Evolutionary conservation across 305 asterid genomes (phyloP), one percentile per base, ranked within the genome.

Genomic region (Fraxinus albicans): DNA sequence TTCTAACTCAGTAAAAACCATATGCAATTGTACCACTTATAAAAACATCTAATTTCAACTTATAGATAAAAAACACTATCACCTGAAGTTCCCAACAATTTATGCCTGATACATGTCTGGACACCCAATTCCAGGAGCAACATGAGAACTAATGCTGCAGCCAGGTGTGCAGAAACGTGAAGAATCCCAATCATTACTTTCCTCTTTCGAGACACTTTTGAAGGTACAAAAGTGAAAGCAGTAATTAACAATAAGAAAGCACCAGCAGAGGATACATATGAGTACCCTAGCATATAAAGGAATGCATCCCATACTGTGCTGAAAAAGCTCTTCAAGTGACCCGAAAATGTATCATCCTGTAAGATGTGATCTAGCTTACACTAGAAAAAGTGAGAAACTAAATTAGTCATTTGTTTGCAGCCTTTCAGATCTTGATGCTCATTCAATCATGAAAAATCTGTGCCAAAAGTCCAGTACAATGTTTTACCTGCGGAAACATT

Each of bases 91-190:
- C 94, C 98, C 90, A 97, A 88, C 87, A 97, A 80, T 34, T 97
- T 90, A 81, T 97, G 96, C 77, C 94, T 89, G 82, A 97, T 93
- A 79, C 99, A 97, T 21, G 95, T 93, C 88, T 97, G 98, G 23
- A 97, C 58, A 33, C 97, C 99, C 94, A 97, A 83, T 84, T 97
- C 99, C 92, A 97, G 70, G 34, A 97, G 95, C 87, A 97, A 84
- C 99, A 97, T 95, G 73, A 97, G 92, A 88, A 95, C 92, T 90
- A 97, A 88, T 13, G 99, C 98, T 34, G 99, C 91, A 63, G 97
- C 86, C 79, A 97, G 86, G 92, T 97, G 99, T 6, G 98, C 98
- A 63, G 95, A 86, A 77, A 95, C 95, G 53, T 97, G 99, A 89
- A 97, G 97, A 81, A 89, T 79, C 78, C 99, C 99, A n/a, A 97